phyloP scores from a whole-genome alignment of 1,284 basidiomycete genomes.

The Ganoderma meredithae region DNA sequence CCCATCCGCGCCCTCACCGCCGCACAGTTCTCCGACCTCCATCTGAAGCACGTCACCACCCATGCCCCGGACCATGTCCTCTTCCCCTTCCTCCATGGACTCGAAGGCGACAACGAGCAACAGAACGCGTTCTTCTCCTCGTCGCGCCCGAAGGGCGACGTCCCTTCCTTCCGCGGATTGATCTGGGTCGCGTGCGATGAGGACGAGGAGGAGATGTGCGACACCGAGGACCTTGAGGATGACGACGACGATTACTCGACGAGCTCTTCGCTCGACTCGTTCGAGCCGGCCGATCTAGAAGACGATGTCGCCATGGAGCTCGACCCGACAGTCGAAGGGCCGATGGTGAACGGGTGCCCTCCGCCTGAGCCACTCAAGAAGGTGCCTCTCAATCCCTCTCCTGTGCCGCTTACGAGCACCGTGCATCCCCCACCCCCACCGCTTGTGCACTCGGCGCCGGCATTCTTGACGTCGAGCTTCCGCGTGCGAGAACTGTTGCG shows the following conservation, averaged over 20 bases:
- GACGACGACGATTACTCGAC: constrained; percentile 41
- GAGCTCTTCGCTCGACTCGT: constrained; percentile 45
- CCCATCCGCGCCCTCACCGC: constrained; percentile 62
- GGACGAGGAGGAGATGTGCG: constrained; percentile 43
- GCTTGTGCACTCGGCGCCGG: constrained; percentile 30
- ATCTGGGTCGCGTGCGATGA: constrained; percentile 69
- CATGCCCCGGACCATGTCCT: constrained; percentile 81
- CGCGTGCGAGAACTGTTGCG: constrained; percentile 47
- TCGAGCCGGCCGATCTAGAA: constrained; percentile 40
- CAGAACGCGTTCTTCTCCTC: constrained; percentile 82
- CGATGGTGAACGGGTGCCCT: constrained; percentile 34
- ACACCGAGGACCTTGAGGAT: constrained; percentile 46
- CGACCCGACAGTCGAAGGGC: constrained; percentile 35
- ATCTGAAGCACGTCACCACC: constrained; percentile 65
- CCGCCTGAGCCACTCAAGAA: constrained; percentile 28
- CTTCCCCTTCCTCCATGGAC: constrained; percentile 85
- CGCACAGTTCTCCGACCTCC: constrained; percentile 64
- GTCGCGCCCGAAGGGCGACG: constrained; percentile 37
- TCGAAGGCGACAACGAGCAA: constrained; percentile 79
- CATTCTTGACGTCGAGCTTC: constrained; percentile 46
- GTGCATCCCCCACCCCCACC: constrained; percentile 17
- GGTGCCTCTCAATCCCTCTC: constrained; percentile 22
- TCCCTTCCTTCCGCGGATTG: constrained; percentile 64
- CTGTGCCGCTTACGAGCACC: constrained; percentile 23
- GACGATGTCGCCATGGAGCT: constrained; percentile 41